Percentiles rank a stretch among this genome's conserved stretches.
Evolutionary conservation across 768 basidiomycete species (phyloP).

Genomic region (Naematelia encephala): DNA sequence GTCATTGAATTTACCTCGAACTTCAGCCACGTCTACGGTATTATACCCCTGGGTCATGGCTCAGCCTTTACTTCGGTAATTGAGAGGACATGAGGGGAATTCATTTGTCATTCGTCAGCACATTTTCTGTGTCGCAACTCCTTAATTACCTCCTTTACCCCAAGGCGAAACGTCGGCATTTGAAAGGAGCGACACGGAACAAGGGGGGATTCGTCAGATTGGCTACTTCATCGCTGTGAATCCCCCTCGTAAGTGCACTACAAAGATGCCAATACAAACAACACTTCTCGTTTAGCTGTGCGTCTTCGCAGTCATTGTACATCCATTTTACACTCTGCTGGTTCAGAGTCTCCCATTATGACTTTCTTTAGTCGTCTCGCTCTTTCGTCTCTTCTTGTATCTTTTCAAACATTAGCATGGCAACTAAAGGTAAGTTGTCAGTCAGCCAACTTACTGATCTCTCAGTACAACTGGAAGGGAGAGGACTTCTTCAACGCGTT

Average conservation of each 20-base stretch:
- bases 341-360: not conserved
- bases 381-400: not conserved
- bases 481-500: conserved; percentile 15
- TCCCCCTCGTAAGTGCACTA: not conserved
- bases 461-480: conserved; percentile 10
- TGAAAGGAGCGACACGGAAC: not conserved
- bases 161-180: not conserved
- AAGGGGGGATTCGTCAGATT: not conserved
- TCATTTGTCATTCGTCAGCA: no score
- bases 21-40: no score
- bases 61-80: no score
- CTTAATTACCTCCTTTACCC: not conserved
- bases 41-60: no score
- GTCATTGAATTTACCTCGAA: no score
- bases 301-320: not conserved
- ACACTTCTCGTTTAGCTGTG: not conserved
- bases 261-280: not conserved
- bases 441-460: not conserved
- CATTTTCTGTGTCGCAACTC: no score
- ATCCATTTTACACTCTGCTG: not conserved
- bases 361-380: not conserved
- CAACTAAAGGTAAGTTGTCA: not conserved
- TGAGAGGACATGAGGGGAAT: no score
- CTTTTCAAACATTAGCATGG: not conserved
- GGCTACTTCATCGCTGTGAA: not conserved